phyloP scores from a whole-genome alignment of 208 protist species.

The Crithidia mellificae region DNA sequence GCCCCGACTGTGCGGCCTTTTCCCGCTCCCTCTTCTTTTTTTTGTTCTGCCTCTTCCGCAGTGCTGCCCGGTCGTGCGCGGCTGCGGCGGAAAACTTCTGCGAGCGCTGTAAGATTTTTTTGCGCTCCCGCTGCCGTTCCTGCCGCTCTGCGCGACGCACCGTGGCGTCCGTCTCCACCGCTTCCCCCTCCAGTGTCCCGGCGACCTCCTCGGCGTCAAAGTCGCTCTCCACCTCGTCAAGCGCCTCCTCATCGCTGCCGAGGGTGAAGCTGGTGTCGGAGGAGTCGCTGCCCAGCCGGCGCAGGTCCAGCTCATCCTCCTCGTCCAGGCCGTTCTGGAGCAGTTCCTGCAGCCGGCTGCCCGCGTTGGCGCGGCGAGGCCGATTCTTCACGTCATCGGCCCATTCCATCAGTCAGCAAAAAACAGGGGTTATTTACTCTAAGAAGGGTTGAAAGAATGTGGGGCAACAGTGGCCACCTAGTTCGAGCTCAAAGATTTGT shows the following conservation, averaged over 20 bases:
- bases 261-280: slow-evolving; percentile 68
- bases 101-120: slow-evolving; percentile 33
- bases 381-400: slow-evolving; percentile 42
- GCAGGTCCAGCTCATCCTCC: slow-evolving; percentile 65
- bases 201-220: slow-evolving; percentile 70
- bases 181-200: slow-evolving; percentile 33
- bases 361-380: slow-evolving; percentile 62
- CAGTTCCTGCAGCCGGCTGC: slow-evolving; percentile 59
- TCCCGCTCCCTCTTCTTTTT: slow-evolving; percentile 3
- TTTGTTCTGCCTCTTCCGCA: no score
- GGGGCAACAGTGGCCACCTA: no score
- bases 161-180: slow-evolving; percentile 54
- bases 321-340: slow-evolving; percentile 67
- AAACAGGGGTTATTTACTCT: no score
- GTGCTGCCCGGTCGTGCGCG: slow-evolving; percentile 13
- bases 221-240: slow-evolving; percentile 75
- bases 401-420: slow-evolving; percentile 32
- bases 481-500: no score
- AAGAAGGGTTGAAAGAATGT: no score
- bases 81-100: slow-evolving; percentile 27
- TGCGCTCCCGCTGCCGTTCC: slow-evolving; percentile 32
- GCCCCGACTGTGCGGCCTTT: no score
- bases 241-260: slow-evolving; percentile 57
- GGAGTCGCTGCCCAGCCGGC: slow-evolving; percentile 44
- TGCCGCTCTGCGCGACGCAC: slow-evolving; percentile 56